Base-by-base conservation (phyloP, 2,329 filamentous ascomycete genomes). In the Paramyrothecium sp. region DNA sequence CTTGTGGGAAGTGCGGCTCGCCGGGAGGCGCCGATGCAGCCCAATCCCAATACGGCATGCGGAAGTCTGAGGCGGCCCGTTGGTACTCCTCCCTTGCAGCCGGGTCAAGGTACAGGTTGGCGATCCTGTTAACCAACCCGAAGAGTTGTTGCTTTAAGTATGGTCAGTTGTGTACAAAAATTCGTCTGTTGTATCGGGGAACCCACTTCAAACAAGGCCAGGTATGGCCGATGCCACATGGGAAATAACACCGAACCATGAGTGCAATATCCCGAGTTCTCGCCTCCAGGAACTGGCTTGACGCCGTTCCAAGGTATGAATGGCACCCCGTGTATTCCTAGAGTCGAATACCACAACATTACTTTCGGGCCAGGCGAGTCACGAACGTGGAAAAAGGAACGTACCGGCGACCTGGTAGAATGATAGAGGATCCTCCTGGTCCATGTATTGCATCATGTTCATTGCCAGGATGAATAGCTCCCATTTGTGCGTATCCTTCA, bases 161-260 rank as follows among this genome's bases (percentile, higher is more conserved):
- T 10, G 13, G 55, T 72, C 34, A 71, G 59, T n/a, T n/a, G n/a
- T n/a, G n/a, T n/a, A n/a, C n/a, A 34, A 38, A 21, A 4, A 4
- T 16, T 10, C 16, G 22, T 8, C 13, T 8, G 47, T 20, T 20
- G 16, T 30, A 16, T 20, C 3, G 12, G 16, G 21, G 26, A 2
- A 41, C 68, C 57, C 59, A 82, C 83, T 77, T 86, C 83, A 57
- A 83, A 84, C 53, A 86, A 70, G 30, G 79, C 81, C 58, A 95
- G 77, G 71, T 94, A 96, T 1, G 91, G 89, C 53, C 92, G 84
- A 78, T 96, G 92, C 92, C 92, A 96, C 44, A 87, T 82, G 44
- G 89, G 85, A 69, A 96, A 95, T 17, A 95, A 76, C 46, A 88
- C 85, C 2, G 89, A 90, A 22, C 81, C 83, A 72, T 96, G 92